Conservation (phyloP, 2,329 filamentous ascomycete species). For the Cephalotrichum gorgonifer region DNA sequence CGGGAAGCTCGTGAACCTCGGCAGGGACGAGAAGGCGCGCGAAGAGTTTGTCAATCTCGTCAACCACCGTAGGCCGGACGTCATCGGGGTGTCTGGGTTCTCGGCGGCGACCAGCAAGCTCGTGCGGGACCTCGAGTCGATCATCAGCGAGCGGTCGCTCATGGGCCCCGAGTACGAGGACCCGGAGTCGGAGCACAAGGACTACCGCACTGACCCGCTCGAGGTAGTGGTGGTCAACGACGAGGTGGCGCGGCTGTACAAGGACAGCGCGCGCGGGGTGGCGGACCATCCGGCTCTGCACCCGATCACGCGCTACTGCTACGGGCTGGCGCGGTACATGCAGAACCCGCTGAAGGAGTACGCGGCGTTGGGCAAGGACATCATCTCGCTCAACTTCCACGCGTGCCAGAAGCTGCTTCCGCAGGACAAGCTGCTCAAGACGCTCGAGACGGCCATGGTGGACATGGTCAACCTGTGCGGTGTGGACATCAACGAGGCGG, state of each 20-base stretch:
- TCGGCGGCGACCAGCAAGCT: conserved; percentile 78
- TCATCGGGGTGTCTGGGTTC: conserved; percentile 82
- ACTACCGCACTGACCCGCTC: conserved; percentile 66
- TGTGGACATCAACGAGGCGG: conserved; percentile 88
- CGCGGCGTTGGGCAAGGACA: conserved; percentile 79
- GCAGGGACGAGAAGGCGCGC: conserved; percentile 55
- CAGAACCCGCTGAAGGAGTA: conserved; percentile 97
- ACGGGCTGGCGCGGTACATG: conserved; percentile 80
- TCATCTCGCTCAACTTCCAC: conserved; percentile 79
- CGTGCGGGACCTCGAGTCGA: conserved; percentile 67
- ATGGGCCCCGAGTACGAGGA: conserved; percentile 77
- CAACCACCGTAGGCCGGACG: conserved; percentile 72
- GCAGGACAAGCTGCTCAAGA: conserved; percentile 74
- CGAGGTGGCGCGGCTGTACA: conserved; percentile 92
- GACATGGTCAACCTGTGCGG: conserved; percentile 97
- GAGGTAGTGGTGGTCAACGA: conserved; percentile 92
- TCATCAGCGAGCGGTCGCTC: conserved; percentile 69
- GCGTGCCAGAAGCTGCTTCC: conserved; percentile 82
- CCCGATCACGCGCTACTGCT: conserved; percentile 76
- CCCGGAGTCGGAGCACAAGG: conserved; percentile 48
- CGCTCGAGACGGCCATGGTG: conserved; percentile 92
- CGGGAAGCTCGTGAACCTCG: conserved; percentile 74
- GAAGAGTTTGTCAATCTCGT: conserved; percentile 70
- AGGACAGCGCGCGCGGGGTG: conserved; percentile 72
- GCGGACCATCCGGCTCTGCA: conserved; percentile 73